Percentiles rank a stretch among this genome's conserved stretches.
These are phyloP conservation scores for Emergomyces africanus DNA, from an alignment of 2,329 filamentous ascomycete genomes.

Conservation along the genomic window DNA sequence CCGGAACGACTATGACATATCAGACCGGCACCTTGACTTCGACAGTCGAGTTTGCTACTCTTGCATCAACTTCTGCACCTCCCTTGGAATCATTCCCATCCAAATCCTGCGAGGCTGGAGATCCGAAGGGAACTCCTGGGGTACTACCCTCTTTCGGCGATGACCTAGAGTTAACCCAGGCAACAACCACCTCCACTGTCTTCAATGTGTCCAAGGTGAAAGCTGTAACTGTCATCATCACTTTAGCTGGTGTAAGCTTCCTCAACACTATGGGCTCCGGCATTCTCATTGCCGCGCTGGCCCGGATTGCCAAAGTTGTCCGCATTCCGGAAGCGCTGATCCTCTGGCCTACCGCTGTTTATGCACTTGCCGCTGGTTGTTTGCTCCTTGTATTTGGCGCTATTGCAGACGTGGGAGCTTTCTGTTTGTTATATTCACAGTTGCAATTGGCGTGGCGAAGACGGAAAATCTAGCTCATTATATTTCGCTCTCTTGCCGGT, in stretches of 20 bases:
- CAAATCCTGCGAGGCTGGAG: not conserved
- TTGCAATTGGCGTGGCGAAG: conserved; percentile 25
- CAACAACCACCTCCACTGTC: not conserved
- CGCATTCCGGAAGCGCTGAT: conserved; percentile 13
- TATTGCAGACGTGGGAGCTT: conserved; percentile 34
- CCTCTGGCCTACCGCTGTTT: conserved; percentile 16
- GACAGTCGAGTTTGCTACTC: not conserved
- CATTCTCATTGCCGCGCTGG: conserved; percentile 18
- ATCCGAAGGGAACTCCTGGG: not conserved
- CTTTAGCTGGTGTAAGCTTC: conserved; percentile 19
- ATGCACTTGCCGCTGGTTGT: conserved; percentile 31
- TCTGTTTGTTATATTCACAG: conserved; percentile 25
- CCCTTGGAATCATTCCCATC: not conserved
- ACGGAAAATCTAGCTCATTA: conserved; percentile 29
- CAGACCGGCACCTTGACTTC: not conserved
- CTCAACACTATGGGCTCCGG: conserved; percentile 20
- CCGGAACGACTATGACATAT: not conserved
- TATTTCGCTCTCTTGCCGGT: conserved; percentile 31
- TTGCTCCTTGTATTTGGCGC: conserved; percentile 34
- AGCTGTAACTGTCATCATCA: conserved; percentile 13
- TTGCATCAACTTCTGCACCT: not conserved
- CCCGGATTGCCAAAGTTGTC: conserved; percentile 17
- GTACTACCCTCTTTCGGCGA: not conserved
- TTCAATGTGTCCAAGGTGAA: conserved; percentile 6
- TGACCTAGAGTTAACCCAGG: not conserved